Evolutionary conservation across 2,329 filamentous ascomycete species (phyloP), one percentile per base, ranked within the genome.

Genomic region (Fusarium hostae): DNA sequence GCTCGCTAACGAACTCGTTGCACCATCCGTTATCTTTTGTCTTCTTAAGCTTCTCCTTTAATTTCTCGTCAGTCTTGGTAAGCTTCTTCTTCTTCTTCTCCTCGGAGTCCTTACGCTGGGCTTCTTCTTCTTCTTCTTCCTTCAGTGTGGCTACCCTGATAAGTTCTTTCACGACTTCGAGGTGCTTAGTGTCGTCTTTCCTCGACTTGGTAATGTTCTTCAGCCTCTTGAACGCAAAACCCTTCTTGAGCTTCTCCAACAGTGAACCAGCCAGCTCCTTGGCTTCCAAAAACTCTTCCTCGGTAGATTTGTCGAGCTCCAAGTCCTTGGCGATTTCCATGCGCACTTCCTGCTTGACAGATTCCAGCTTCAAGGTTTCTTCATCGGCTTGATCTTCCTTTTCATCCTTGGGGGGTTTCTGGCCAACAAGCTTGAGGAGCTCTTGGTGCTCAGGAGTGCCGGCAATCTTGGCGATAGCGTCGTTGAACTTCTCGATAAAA

Each of bases 11-110:
- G 32, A 69, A 69, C 37, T 66, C 43, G 7, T 66, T 20, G 26
- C 67, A 70, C 67, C 67, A 70, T 32, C 66, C 66, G 32, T 70
- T 39, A 30, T 57, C 22, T 37, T 70, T 66, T 20, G 60, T 34
- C 39, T 66, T 12, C 15, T 52, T 15, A 9, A 57, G 30, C 44
- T 70, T 70, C 9, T 43, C n/a, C 13, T 57, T 22, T 26, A 70
- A 22, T n/a, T 57, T 39, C 12, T 45, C 20, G 15, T 63, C 26
- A 20, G 28, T 51, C 37, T 18, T 45, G 16, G 35, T 40, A 16
- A 47, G 9, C 12, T 28, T 57, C 22, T 30, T 50, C 22, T 28
- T 57, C 22, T 30, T 50, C 22, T 54, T 22, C 4, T 40, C 22
- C 20, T 26, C 15, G 20, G 28, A 8, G 18, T 35, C 20, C 22